These are phyloP conservation scores for Symbiodinium natans DNA, from an alignment of 73 alveolate genomes.

Conservation along the genomic window DNA sequence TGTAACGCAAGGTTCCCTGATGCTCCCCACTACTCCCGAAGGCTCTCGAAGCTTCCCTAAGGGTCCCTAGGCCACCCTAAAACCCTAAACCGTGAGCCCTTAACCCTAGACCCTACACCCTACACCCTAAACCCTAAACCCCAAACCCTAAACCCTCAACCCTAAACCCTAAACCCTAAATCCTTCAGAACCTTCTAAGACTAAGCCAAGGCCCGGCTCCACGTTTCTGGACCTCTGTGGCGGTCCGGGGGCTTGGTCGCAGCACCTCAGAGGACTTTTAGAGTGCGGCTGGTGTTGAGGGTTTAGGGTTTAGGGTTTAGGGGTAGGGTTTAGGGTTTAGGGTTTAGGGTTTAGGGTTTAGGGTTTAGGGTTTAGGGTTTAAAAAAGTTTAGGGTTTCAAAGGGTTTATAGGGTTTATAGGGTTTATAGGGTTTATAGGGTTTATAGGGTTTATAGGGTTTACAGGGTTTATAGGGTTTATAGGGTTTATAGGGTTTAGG, in stretches of 20 bases:
- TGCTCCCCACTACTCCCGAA: no score
- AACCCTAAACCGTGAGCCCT: neutral
- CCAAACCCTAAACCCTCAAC: no score
- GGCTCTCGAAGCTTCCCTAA: neutral
- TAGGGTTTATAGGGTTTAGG: no score
- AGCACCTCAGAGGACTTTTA: neutral
- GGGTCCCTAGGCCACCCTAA: neutral
- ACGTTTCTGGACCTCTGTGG: slow-evolving; percentile 80
- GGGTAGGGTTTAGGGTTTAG: no score
- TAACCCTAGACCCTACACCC: no score
- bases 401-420: neutral
- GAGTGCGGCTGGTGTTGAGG: no score
- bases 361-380: neutral
- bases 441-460: no score
- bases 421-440: neutral
- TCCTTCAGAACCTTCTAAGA: neutral
- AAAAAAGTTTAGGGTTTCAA: neutral
- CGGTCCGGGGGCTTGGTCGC: slow-evolving; percentile 93
- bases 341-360: neutral
- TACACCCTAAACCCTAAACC: no score
- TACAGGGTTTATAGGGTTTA: no score
- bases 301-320: no score
- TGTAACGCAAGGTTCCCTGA: no score
- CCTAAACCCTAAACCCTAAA: neutral
- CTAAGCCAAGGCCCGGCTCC: neutral